Base-by-base conservation (phyloP, 75 land plant genomes). In the Isoetes taiwanensis region DNA sequence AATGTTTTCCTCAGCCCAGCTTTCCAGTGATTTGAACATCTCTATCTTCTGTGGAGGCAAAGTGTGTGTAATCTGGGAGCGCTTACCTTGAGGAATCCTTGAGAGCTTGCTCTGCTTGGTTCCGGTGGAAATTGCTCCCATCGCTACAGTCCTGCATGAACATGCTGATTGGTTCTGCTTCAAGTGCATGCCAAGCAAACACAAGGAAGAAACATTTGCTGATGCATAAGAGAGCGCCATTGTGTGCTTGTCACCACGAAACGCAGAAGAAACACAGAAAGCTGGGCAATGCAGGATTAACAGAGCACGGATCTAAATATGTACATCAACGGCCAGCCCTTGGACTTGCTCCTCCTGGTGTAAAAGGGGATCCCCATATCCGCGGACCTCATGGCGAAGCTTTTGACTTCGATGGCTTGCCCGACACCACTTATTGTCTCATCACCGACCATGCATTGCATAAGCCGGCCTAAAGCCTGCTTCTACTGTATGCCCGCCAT, bases 21-120 rank as follows among this genome's bases (percentile, higher is more conserved):
- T 43, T 50, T 80, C 81, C 14, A 80, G 59, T 0, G 76, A 68
- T 42, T 77, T 72, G 41, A 80, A 77, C 31, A 80, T 50, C 56
- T 80, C 82, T n/a, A 77, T 61, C 53, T 78, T 77, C 70, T 77
- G 64, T 11, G 73, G 77, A 1, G 81, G 58, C 62, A 80, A 50
- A 0, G 82, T 72, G 58, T 80, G 82, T 40, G 58, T 62, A 3
- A 64, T 55, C 59, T 71, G 77, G 0, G 56, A 30, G 38, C 67
- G 81, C 23, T 32, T 62, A 54, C 65, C 79, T 21, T 41, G 48
- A 9, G 62, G 72, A n/a, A n/a, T n/a, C n/a, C n/a, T n/a, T n/a
- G n/a, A n/a, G n/a, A n/a, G n/a, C n/a, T n/a, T n/a, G n/a, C n/a
- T n/a, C n/a, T n/a, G n/a, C n/a, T n/a, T n/a, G n/a, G n/a, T n/a